Evolutionary conservation across 1,284 basidiomycete genomes (phyloP), one percentile per base, ranked within the genome.

Genomic region (Pseudozyma sp.): DNA sequence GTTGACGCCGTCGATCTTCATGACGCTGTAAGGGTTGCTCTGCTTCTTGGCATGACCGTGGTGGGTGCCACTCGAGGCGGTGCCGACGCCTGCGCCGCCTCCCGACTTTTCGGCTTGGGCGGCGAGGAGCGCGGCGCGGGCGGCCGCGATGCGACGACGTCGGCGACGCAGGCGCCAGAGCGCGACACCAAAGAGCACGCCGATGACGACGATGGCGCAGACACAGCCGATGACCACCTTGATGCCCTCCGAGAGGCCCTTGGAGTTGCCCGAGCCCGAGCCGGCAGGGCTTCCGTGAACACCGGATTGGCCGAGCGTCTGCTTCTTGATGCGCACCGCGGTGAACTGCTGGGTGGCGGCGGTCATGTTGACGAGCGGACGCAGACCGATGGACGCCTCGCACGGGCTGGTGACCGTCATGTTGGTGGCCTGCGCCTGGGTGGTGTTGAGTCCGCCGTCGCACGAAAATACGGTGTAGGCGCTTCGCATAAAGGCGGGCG

Each of bases 381-480:
- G 63, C 1, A 81, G 50, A 46, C 80, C 80, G 19, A 81, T 49
- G 14, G 61, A 48, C 0, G 80, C 77, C 35, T 68, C 47, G 37
- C 69, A 75, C 5, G 76, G 72, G n/a, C 68, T 72, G 40, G 42
- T 58, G n/a, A 33, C 13, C 17, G 62, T 59, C 58, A 68, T 57
- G 46, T 65, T 60, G 34, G 60, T 58, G 24, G 48, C 57, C 14
- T 47, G 30, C 0, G 69, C 68, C 16, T 56, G 37, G 4, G 59
- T 52, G 46, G 48, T 54, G 56, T 71, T 62, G 54, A 57, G 35
- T 9, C 69, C 69, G 13, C 43, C 54, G 37, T 79, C 77, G 54
- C 80, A 81, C 37, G 71, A 73, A 34, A 75, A 77, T 33, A 79
- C 75, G 11, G 68, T 75, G 58, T 78, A 81, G n/a, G 75, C 73